phyloP scores from a whole-genome alignment of 129 eudicot species.

The Silybum marianum region DNA sequence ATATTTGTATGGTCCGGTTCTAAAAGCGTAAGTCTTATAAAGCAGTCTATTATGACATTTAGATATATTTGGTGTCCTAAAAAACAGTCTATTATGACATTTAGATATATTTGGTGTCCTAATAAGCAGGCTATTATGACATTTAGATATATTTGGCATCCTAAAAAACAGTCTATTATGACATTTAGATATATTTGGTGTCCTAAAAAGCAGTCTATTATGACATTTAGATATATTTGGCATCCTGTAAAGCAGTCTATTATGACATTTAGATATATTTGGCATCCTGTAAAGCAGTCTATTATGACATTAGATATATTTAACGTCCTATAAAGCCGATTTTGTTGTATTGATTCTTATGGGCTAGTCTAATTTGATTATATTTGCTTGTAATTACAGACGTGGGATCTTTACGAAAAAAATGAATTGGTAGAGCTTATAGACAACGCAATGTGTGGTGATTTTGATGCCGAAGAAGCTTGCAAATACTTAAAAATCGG shows the following conservation, averaged over 20 bases:
- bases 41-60: neutral
- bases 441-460: slow-evolving; percentile 62
- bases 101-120: neutral
- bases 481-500: slow-evolving; percentile 82
- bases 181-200: neutral
- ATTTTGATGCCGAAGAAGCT: slow-evolving; percentile 76
- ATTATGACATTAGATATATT: neutral
- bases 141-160: neutral
- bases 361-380: neutral
- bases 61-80: neutral
- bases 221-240: too few relatives aligned
- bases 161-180: neutral
- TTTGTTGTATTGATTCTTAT: neutral
- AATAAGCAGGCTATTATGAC: neutral
- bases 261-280: too few relatives aligned
- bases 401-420: slow-evolving; percentile 74
- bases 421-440: slow-evolving; percentile 59
- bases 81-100: neutral
- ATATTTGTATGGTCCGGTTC: neutral
- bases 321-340: neutral
- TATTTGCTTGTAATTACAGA: slow-evolving; percentile 44
- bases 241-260: too few relatives aligned
- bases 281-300: neutral
- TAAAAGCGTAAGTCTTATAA: neutral
- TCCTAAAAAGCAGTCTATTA: too few relatives aligned